Percentiles rank a stretch among this genome's conserved stretches.
Conservation (phyloP, 2,329 filamentous ascomycete genomes). For the Xylaria digitata region DNA sequence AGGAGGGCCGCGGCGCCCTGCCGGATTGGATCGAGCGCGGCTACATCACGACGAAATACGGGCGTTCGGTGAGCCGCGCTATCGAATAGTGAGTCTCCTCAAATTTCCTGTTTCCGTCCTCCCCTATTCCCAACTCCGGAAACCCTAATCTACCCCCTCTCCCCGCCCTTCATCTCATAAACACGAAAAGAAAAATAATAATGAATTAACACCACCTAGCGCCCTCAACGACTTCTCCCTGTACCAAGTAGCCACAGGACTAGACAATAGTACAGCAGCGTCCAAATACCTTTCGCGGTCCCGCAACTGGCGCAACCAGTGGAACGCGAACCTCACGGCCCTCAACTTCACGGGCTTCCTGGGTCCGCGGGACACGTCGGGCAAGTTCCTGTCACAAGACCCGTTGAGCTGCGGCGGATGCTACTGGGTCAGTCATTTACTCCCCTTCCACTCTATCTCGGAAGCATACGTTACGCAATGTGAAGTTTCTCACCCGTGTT, state of each 20-base stretch:
- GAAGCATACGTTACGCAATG: too few relatives aligned
- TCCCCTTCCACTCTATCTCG: too few relatives aligned
- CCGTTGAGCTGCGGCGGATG: conserved; percentile 71
- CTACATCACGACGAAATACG: conserved; percentile 72
- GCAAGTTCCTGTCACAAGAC: conserved; percentile 63
- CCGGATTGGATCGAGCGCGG: conserved; percentile 74
- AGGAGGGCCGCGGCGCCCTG: conserved; percentile 75
- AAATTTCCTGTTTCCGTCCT: too few relatives aligned
- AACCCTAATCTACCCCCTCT: not conserved
- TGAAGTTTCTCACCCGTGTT: too few relatives aligned
- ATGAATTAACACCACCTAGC: conserved; percentile 40
- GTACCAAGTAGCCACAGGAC: conserved; percentile 70
- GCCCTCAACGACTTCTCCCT: conserved; percentile 76
- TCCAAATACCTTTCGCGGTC: conserved; percentile 71
- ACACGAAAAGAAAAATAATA: not conserved
- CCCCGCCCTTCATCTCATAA: too few relatives aligned
- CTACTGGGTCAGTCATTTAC: conserved; percentile 62
- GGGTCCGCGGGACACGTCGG: conserved; percentile 67
- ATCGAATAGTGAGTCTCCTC: conserved; percentile 67
- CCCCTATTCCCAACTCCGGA: too few relatives aligned
- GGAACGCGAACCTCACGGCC: conserved; percentile 68
- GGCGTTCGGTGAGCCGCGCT: conserved; percentile 71
- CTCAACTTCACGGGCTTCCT: conserved; percentile 74
- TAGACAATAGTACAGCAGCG: conserved; percentile 63
- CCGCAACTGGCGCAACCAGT: conserved; percentile 78